Evolutionary conservation across 768 basidiomycete genomes (phyloP).

Genomic region (Pulveroboletus sp.): DNA sequence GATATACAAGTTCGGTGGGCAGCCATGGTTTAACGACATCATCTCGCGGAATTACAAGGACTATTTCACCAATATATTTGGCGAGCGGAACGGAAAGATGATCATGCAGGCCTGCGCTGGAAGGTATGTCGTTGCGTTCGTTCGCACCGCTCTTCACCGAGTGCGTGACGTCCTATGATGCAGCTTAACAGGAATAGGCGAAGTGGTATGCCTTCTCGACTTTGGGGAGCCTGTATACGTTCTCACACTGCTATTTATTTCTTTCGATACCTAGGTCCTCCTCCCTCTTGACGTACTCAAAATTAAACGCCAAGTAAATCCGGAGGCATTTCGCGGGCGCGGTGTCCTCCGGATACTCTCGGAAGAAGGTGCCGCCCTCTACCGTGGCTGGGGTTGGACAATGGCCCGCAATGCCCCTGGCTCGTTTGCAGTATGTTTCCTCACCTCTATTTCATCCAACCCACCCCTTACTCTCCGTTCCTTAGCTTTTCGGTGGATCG

Average conservation of each 20-base stretch:
- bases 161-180: conserved; percentile 1
- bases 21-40: conserved; percentile 95
- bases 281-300: conserved; percentile 95
- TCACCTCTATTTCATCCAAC: background rate
- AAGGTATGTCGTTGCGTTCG: conserved; percentile 47
- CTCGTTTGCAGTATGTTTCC: conserved; percentile 76
- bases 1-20: conserved; percentile 97
- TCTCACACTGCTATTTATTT: background rate
- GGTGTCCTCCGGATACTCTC: conserved; percentile 83
- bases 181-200: conserved; percentile 79
- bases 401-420: conserved; percentile 97
- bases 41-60: conserved; percentile 78
- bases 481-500: conserved; percentile 94
- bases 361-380: conserved; percentile 89
- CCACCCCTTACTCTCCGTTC: background rate
- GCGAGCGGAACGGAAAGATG: conserved; percentile 92
- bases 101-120: conserved; percentile 94
- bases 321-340: conserved; percentile 95
- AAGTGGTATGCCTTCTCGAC: conserved; percentile 64
- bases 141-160: background rate
- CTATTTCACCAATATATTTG: conserved; percentile 79
- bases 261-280: conserved; percentile 60
- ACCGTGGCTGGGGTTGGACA: conserved; percentile 99
- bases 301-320: conserved; percentile 98
- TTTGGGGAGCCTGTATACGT: background rate